Evolutionary conservation across 371 early-diverging fungal species (phyloP), one percentile per base, ranked within the genome.

Genomic region (Mortierella sp.): DNA sequence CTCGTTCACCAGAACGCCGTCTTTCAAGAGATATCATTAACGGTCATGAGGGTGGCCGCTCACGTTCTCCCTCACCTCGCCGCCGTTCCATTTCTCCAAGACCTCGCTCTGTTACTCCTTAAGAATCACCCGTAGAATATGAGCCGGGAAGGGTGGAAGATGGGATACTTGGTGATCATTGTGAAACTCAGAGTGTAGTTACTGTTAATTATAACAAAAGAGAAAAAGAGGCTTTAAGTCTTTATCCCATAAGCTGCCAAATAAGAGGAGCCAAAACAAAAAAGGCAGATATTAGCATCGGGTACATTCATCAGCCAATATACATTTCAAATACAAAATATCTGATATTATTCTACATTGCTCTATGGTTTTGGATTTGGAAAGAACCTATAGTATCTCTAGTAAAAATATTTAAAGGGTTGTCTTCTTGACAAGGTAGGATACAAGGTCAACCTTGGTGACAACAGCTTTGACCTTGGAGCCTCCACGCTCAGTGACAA

Each of bases 371-470:
- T n/a, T n/a, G n/a, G n/a, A n/a, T n/a, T n/a, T n/a, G n/a, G n/a
- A n/a, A n/a, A n/a, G n/a, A n/a, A n/a, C n/a, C n/a, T n/a, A n/a
- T n/a, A n/a, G n/a, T n/a, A n/a, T n/a, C n/a, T n/a, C n/a, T n/a
- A n/a, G n/a, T n/a, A n/a, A n/a, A n/a, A n/a, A n/a, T n/a, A n/a
- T n/a, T n/a, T n/a, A n/a, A n/a, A n/a, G n/a, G n/a, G n/a, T n/a
- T n/a, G 70, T 45, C 49, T 86, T 85, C 75, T 87, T 88, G 58
- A 94, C 92, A 68, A 97, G 85, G 70, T 86, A 94, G n/a, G 91
- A 85, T 28, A 97, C 88, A 58, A 97, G 85, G 83, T 97, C 98
- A 53, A 96, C 93, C 83, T 96, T 96, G 71, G 97, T 97, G 35
- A 96, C 90, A n/a, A 97, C 94, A 64, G 94, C 94, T 79, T 91